phyloP scores from a whole-genome alignment of 305 asterid genomes.

The Withania somnifera region DNA sequence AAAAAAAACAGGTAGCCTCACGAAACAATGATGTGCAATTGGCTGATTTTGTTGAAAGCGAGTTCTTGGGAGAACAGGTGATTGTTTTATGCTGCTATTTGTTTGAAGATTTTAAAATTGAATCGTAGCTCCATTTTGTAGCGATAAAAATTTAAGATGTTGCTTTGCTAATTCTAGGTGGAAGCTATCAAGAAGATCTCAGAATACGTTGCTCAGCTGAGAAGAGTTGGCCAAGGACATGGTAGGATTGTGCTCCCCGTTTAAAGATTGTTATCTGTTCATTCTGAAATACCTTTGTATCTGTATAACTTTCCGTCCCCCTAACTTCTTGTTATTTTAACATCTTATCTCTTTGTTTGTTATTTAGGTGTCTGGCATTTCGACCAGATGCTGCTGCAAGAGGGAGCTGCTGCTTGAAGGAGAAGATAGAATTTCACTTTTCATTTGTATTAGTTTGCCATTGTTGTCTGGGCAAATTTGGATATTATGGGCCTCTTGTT shows the following conservation, averaged over 20 bases:
- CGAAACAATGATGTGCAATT: slow-evolving; percentile 54
- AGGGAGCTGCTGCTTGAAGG: slow-evolving; percentile 23
- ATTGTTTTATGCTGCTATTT: neutral
- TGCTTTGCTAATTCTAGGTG: slow-evolving; percentile 5
- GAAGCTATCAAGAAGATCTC: slow-evolving; percentile 50
- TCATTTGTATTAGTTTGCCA: neutral
- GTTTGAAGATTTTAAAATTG: neutral
- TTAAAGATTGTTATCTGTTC: neutral
- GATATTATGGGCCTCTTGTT: neutral
- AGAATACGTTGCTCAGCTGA: slow-evolving; percentile 69
- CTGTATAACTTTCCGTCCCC: neutral
- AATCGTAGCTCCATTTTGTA: neutral
- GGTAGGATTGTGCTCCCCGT: slow-evolving; percentile 25
- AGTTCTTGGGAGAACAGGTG: slow-evolving; percentile 76
- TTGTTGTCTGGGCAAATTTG: neutral
- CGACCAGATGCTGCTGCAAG: slow-evolving; percentile 55
- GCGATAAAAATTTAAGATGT: neutral
- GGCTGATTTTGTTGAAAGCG: slow-evolving; percentile 67
- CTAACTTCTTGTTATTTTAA: neutral
- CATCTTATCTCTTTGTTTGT: neutral
- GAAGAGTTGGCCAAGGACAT: slow-evolving; percentile 89
- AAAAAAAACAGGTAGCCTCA: slow-evolving; percentile 45
- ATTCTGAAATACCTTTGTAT: neutral
- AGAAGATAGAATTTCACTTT: neutral
- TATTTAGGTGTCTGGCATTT: slow-evolving; percentile 74